Evolutionary conservation across 495 filamentous ascomycete species (phyloP).

Genomic region (Astrothelium subdiscretum): DNA sequence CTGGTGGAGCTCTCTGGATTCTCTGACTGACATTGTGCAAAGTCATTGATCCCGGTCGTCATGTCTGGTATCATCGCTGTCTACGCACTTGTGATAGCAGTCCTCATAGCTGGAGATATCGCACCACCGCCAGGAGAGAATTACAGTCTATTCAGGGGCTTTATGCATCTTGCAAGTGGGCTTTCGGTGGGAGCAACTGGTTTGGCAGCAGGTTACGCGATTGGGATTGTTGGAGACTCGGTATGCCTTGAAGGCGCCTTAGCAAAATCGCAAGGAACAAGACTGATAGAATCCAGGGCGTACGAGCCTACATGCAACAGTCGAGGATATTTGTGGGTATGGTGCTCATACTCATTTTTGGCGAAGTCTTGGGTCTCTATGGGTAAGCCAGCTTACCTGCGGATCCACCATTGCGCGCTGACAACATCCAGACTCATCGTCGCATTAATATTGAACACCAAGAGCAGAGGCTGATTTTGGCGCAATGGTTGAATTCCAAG

Average conservation of each 20-base stretch:
- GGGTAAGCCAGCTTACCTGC: slow-evolving; percentile 48
- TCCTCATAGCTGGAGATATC: slow-evolving; percentile 82
- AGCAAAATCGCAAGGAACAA: background rate
- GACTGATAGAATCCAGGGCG: slow-evolving; percentile 41
- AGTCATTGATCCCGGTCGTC: slow-evolving; percentile 92
- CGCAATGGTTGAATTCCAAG: background rate
- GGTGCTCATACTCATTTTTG: slow-evolving; percentile 97
- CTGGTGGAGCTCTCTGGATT: background rate
- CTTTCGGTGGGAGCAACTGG: slow-evolving; percentile 84
- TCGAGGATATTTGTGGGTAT: slow-evolving; percentile 94
- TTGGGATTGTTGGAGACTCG: slow-evolving; percentile 88
- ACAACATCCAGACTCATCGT: slow-evolving; percentile 28
- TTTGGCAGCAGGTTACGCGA: slow-evolving; percentile 92
- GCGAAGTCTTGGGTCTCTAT: slow-evolving; percentile 92
- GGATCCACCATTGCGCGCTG: background rate
- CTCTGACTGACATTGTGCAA: slow-evolving; percentile 6
- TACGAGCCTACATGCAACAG: slow-evolving; percentile 90
- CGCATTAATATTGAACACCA: slow-evolving; percentile 33
- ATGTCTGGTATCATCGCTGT: slow-evolving; percentile 99
- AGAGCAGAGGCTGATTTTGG: background rate
- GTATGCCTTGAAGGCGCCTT: slow-evolving; percentile 29
- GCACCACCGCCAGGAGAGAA: slow-evolving; percentile 46
- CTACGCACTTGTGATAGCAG: slow-evolving; percentile 90
- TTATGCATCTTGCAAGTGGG: slow-evolving; percentile 88
- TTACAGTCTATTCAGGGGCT: slow-evolving; percentile 79